Evolutionary conservation across 1,284 basidiomycete species (phyloP).

Genomic region (Boletus smithii): DNA sequence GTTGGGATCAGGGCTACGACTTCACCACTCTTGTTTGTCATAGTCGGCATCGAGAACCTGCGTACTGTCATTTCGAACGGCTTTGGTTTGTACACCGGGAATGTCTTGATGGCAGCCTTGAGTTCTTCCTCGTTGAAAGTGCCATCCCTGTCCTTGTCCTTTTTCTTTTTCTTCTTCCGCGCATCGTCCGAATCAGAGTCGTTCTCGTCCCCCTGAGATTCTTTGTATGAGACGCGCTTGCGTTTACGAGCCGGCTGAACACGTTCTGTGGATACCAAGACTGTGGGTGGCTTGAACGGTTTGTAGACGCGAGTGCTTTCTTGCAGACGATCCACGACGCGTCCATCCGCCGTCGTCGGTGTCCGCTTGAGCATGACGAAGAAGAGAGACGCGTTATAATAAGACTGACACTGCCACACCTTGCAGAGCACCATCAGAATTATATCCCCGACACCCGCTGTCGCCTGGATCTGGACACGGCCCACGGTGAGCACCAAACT

Average conservation of each 20-base stretch:
- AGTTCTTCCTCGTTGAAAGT: conserved; percentile 58
- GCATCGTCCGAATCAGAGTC: conserved; percentile 50
- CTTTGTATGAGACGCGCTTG: conserved; percentile 80
- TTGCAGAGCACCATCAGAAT: no score
- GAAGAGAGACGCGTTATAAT: conserved; percentile 5
- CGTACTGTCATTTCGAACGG: conserved; percentile 63
- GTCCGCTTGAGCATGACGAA: conserved; percentile 60
- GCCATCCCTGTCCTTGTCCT: conserved; percentile 48
- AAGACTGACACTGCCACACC: no score
- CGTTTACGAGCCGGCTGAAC: conserved; percentile 73
- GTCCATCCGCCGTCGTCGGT: conserved; percentile 68
- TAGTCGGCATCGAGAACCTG: conserved; percentile 85
- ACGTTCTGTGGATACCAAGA: conserved; percentile 45
- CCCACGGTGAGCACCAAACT: conserved; percentile 16
- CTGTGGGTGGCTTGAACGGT: conserved; percentile 76
- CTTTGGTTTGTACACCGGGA: conserved; percentile 82
- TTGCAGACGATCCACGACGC: conserved; percentile 58
- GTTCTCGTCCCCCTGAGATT: conserved; percentile 45
- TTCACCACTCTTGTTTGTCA: conserved; percentile 78
- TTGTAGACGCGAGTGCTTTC: conserved; percentile 71
- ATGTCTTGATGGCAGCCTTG: conserved; percentile 64
- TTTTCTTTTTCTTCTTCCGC: conserved; percentile 59
- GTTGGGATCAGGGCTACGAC: conserved; percentile 63
- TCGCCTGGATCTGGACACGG: no score
- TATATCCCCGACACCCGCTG: no score